Evolutionary conservation across 129 eudicot species (phyloP).

Genomic region (Centaurea solstitialis): DNA sequence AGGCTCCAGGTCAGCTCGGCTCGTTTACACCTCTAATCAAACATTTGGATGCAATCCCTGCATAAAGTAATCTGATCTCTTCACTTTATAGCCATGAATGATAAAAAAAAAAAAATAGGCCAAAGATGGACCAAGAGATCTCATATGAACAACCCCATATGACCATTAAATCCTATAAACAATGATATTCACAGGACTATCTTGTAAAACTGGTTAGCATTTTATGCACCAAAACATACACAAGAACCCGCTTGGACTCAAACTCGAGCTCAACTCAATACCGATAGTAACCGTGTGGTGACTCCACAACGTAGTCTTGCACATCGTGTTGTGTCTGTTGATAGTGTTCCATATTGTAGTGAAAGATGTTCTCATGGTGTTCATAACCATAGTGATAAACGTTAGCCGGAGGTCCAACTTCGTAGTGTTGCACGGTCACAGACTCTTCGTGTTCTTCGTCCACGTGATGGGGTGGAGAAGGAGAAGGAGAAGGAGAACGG

Average conservation of each 20-base stretch:
- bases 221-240: slow-evolving; percentile 5
- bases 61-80: too few relatives aligned
- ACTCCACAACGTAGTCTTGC: slow-evolving; percentile 36
- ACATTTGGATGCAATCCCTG: too few relatives aligned
- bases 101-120: not conserved
- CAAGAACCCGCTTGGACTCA: slow-evolving; percentile 4
- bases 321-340: slow-evolving; percentile 25
- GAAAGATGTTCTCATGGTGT: slow-evolving; percentile 36
- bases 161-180: slow-evolving; percentile 17
- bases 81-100: too few relatives aligned
- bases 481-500: slow-evolving; percentile 12
- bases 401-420: slow-evolving; percentile 41
- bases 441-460: slow-evolving; percentile 52
- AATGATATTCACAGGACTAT: slow-evolving; percentile 25
- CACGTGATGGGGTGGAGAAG: slow-evolving; percentile 33
- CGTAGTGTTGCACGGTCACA: slow-evolving; percentile 42
- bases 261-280: slow-evolving; percentile 23
- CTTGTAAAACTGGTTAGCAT: slow-evolving; percentile 19
- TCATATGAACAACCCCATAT: not conserved
- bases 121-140: not conserved
- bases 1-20: too few relatives aligned
- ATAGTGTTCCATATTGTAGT: slow-evolving; percentile 34
- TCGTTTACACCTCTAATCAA: too few relatives aligned
- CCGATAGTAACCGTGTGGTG: slow-evolving; percentile 43
- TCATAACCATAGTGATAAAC: slow-evolving; percentile 44